These are phyloP conservation scores for Silene conica DNA, from an alignment of 148 eudicot species.

Conservation along the genomic window DNA sequence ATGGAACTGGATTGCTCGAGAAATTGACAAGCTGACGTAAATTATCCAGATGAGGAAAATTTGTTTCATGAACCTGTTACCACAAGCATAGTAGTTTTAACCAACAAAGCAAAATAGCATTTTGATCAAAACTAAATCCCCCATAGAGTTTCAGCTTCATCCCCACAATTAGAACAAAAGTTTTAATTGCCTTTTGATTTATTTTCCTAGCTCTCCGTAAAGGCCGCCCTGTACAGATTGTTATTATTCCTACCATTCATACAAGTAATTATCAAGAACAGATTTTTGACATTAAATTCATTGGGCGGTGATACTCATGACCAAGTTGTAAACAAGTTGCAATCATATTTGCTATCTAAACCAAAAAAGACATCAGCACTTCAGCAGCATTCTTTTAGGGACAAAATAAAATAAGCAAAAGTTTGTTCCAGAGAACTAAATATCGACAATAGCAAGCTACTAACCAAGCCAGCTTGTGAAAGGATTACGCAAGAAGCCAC, in stretches of 20 bases:
- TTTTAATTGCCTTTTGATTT: neutral
- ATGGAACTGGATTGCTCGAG: conserved; percentile 31
- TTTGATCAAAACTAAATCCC: too few species aligned
- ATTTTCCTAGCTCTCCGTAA: too few species aligned
- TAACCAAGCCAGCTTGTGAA: conserved; percentile 66
- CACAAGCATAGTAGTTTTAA: neutral
- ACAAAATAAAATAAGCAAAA: neutral
- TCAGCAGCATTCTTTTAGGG: too few species aligned
- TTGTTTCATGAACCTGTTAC: conserved; percentile 57
- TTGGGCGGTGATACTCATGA: neutral
- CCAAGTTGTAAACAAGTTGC: neutral
- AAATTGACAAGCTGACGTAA: conserved; percentile 55
- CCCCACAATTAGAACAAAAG: too few species aligned
- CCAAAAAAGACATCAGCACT: too few species aligned
- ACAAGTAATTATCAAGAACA: neutral
- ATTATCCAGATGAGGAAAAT: conserved; percentile 29
- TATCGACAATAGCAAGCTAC: conserved; percentile 22
- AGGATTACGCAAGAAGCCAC: conserved; percentile 62
- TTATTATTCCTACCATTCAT: too few species aligned
- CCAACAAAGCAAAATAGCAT: neutral
- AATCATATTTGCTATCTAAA: too few species aligned
- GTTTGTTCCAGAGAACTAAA: neutral
- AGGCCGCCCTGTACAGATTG: too few species aligned
- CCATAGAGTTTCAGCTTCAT: too few species aligned
- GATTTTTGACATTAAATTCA: neutral